Conservation (phyloP, 495 filamentous ascomycete species). For the Acidiella bohemica region DNA sequence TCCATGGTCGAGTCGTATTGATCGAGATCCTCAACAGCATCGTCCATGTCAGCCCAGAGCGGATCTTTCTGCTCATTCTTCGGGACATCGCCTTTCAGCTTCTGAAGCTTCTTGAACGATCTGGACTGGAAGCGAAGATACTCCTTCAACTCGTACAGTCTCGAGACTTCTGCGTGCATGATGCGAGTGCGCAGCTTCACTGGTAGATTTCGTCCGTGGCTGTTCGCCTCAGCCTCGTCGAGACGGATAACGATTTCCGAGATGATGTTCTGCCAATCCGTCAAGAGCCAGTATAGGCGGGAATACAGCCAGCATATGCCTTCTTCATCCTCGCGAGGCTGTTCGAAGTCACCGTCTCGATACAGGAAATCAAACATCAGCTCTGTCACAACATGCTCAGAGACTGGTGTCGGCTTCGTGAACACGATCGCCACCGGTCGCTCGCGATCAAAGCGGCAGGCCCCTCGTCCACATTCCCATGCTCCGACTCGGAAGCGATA, state of each 20-base stretch:
- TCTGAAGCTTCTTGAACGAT: constrained; percentile 19
- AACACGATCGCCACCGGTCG: constrained; percentile 20
- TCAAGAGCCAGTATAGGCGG: constrained; percentile 18
- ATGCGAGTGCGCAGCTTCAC: constrained; percentile 18
- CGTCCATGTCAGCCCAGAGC: constrained; percentile 19
- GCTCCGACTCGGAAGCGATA: constrained; percentile 20
- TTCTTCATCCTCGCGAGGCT: constrained; percentile 15
- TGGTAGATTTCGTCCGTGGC: constrained; percentile 12
- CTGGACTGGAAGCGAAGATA: constrained; percentile 17
- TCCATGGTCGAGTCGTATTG: constrained; percentile 16
- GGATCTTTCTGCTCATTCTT: constrained; percentile 15
- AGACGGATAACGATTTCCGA: constrained; percentile 11
- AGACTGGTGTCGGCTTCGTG: constrained; percentile 14
- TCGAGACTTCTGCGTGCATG: constrained; percentile 18
- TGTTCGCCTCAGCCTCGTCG: constrained; percentile 19
- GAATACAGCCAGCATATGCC: constrained; percentile 20
- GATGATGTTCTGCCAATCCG: constrained; percentile 23
- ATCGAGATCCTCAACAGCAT: constrained; percentile 18
- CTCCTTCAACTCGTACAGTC: constrained; percentile 19
- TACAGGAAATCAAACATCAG: constrained; percentile 16
- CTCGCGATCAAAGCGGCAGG: constrained; percentile 10
- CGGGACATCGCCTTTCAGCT: constrained; percentile 13
- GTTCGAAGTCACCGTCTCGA: constrained; percentile 10
- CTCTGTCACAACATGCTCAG: constrained; percentile 18
- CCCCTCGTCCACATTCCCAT: constrained; percentile 15